Evolutionary conservation across 2,329 filamentous ascomycete species (phyloP).

Genomic region (Trichoderma sp.): DNA sequence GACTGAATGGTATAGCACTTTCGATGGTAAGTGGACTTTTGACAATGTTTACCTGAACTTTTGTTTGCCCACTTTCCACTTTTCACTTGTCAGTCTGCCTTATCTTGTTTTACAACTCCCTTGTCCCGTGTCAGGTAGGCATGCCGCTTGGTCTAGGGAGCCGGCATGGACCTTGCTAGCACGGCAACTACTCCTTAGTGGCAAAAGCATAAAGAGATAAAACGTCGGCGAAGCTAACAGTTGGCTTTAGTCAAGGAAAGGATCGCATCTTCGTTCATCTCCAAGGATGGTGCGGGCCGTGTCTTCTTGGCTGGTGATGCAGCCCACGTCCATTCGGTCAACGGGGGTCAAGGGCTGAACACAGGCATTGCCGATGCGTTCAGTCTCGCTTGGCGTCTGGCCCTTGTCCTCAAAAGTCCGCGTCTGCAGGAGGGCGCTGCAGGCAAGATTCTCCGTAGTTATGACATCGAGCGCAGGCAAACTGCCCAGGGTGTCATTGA

Average conservation of each 20-base stretch:
- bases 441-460: slow-evolving; percentile 41
- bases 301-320: slow-evolving; percentile 58
- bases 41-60: neutral
- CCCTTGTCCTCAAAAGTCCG: slow-evolving; percentile 30
- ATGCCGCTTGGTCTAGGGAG: neutral
- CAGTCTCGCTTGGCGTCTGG: slow-evolving; percentile 56
- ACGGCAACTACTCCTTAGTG: neutral
- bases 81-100: neutral
- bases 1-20: slow-evolving; percentile 53
- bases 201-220: neutral
- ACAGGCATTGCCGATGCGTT: slow-evolving; percentile 59
- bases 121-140: neutral
- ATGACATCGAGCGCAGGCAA: slow-evolving; percentile 46
- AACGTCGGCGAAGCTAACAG: neutral
- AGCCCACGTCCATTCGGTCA: slow-evolving; percentile 57
- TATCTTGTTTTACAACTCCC: neutral
- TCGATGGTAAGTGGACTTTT: slow-evolving; percentile 41
- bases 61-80: neutral
- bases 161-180: neutral
- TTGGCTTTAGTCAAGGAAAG: slow-evolving; percentile 41
- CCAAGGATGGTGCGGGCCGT: slow-evolving; percentile 43
- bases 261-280: slow-evolving; percentile 43
- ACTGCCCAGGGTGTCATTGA: slow-evolving; percentile 49
- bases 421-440: slow-evolving; percentile 27
- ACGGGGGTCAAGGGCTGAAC: slow-evolving; percentile 60